These are phyloP conservation scores for Stereocaulon alpinum DNA, from an alignment of 495 filamentous ascomycete species.

Conservation along the genomic window DNA sequence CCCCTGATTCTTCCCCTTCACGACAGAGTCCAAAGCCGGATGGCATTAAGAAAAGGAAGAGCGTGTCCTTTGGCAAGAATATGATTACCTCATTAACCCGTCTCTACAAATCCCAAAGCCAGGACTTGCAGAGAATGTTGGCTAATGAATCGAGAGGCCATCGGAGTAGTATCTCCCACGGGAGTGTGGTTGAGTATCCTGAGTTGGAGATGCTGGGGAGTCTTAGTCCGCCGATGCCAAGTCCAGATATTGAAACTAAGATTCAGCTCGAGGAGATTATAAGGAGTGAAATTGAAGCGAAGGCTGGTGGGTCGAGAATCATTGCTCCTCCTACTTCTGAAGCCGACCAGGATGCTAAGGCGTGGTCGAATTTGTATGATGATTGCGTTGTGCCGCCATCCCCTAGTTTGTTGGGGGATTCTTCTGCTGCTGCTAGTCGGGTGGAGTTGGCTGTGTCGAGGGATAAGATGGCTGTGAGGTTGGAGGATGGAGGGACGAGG, in stretches of 20 bases:
- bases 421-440: not conserved
- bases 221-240: conserved; percentile 4
- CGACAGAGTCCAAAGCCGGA: not conserved
- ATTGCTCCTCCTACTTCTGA: no score
- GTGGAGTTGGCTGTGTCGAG: not conserved
- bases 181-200: conserved; percentile 17
- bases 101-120: conserved; percentile 19
- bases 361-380: conserved; percentile 7
- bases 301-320: not conserved
- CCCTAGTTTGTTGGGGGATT: not conserved
- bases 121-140: conserved; percentile 9
- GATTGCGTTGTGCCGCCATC: not conserved
- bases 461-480: not conserved
- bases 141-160: conserved; percentile 15
- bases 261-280: not conserved
- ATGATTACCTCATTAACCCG: conserved; percentile 11
- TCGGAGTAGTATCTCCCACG: conserved; percentile 16
- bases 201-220: conserved; percentile 18
- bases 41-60: conserved; percentile 10
- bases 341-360: not conserved
- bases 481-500: not conserved
- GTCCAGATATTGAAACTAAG: conserved; percentile 5
- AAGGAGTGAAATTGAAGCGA: not conserved
- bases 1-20: not conserved
- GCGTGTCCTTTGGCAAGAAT: conserved; percentile 15